A percentile compares a stretch with the other conserved stretches of the same genome.
These are phyloP conservation scores for Tilletia horrida DNA, from an alignment of 1,284 basidiomycete genomes.

Conservation along the genomic window DNA sequence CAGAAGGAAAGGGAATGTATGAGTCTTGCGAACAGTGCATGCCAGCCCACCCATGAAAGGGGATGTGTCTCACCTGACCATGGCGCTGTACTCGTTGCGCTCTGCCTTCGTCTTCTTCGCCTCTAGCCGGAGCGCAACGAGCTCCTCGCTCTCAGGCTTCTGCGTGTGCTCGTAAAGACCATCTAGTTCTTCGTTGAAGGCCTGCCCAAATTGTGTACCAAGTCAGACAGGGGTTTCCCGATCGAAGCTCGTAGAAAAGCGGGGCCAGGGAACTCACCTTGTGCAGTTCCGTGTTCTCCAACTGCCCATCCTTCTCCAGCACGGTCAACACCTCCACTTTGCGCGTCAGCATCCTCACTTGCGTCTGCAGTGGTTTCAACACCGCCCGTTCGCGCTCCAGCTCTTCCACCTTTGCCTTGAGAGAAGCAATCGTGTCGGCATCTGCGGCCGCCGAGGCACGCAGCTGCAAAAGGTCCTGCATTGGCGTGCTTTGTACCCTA, in stretches of 20 bases:
- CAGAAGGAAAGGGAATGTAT: background rate
- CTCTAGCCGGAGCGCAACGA: conserved; percentile 33
- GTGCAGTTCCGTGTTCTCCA: conserved; percentile 53
- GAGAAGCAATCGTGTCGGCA: conserved; percentile 22
- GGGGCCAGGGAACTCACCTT: conserved; percentile 24
- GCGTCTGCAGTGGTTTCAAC: conserved; percentile 23
- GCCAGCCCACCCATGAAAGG: too few relatives aligned
- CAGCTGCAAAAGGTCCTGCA: conserved; percentile 21
- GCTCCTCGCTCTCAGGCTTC: conserved; percentile 35
- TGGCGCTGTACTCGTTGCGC: conserved; percentile 30
- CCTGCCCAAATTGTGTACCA: conserved; percentile 16
- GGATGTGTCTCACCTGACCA: conserved; percentile 30
- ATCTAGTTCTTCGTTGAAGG: conserved; percentile 54
- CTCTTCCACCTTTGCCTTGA: background rate
- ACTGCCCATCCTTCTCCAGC: conserved; percentile 46
- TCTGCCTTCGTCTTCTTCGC: conserved; percentile 37
- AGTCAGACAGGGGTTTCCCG: background rate
- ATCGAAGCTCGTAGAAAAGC: background rate
- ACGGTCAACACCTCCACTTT: conserved; percentile 43
- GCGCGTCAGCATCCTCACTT: conserved; percentile 36
- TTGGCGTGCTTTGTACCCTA: conserved; percentile 6
- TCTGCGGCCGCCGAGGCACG: conserved; percentile 27
- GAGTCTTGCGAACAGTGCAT: too few relatives aligned
- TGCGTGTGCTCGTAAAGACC: conserved; percentile 48
- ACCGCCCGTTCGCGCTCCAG: conserved; percentile 14